Base-by-base conservation (phyloP, 2,329 filamentous ascomycete genomes). In the Aspergillus ochraceus region DNA sequence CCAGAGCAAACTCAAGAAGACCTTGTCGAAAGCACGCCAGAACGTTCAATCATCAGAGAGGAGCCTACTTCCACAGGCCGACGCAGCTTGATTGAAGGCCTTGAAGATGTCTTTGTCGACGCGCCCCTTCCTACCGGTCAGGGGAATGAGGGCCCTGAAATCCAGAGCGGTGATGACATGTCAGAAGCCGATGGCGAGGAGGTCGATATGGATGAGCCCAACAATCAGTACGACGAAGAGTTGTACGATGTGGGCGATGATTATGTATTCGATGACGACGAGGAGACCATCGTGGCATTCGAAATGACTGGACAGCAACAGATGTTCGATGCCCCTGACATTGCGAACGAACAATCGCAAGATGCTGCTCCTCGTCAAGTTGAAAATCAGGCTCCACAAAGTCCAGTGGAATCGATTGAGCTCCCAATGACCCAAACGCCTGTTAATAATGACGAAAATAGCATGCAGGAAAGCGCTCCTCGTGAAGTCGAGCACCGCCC, bases 31-130 rank as follows among this genome's bases (percentile, higher is more conserved):
- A 49, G 60, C 2, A 22, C 45, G 42, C 54, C 49, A 11, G 45
- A 47, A 14, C 45, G 10, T 12, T 20, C 19, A 22, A 24, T 9
- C 2, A 24, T 6, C 10, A 47, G 11, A 22, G 22, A 20, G 45
- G 45, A 12, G 20, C 9, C 19, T 22, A 11, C 45, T 19, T 49
- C 52, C 10, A 1, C 50, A 14, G 12, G 29, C 42, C 54, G 50
- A 24, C 39, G 55, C 24, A 58, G 55, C 39, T 22, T 63, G 9
- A 26, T 59, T 5, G 42, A 61, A 36, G 66, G 62, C 6, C 60
- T 68, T 51, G 61, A 65, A 45, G 64, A 68, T 55, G 61, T 65
- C 29, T 68, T 67, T 36, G 61, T 52, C 49, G 64, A 67, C n/a
- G 45, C 6, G 19, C 51, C 52, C 2, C 4, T 26, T 22, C 29